These are phyloP conservation scores for Rutstroemia sp. DNA, from an alignment of 2,329 filamentous ascomycete genomes.

Conservation along the genomic window DNA sequence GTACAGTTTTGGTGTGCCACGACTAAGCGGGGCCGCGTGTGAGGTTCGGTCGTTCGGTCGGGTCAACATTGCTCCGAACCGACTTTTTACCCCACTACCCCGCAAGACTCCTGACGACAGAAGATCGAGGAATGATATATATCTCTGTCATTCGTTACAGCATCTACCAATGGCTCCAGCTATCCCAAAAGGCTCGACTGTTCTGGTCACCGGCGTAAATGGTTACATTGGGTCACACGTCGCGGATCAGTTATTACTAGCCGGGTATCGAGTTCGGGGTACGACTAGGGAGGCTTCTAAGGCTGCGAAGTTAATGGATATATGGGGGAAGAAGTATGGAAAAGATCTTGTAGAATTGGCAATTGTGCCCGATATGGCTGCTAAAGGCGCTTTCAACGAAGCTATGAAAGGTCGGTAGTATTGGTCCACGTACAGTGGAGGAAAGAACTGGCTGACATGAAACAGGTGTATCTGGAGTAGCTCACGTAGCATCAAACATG, in stretches of 20 bases:
- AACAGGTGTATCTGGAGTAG: slow-evolving; percentile 26
- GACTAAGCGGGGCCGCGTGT: too few relatives aligned
- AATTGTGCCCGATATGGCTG: slow-evolving; percentile 31
- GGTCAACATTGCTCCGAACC: too few relatives aligned
- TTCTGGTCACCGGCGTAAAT: slow-evolving; percentile 37
- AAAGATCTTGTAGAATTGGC: slow-evolving; percentile 30
- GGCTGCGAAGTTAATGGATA: slow-evolving; percentile 27
- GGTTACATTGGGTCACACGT: slow-evolving; percentile 36
- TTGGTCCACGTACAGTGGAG: not conserved
- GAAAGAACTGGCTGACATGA: not conserved
- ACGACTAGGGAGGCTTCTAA: slow-evolving; percentile 33
- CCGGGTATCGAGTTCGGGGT: slow-evolving; percentile 39
- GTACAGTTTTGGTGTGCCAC: too few relatives aligned
- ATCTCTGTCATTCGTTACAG: not conserved
- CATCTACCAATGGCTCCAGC: not conserved
- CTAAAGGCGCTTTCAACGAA: slow-evolving; percentile 21
- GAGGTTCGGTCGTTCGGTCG: too few relatives aligned
- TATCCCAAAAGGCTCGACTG: slow-evolving; percentile 26
- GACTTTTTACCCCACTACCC: too few relatives aligned
- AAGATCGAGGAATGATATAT: not conserved
- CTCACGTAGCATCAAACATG: slow-evolving; percentile 34
- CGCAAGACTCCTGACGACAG: too few relatives aligned
- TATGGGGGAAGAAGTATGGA: slow-evolving; percentile 31
- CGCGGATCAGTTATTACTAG: slow-evolving; percentile 32
- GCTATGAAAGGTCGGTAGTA: slow-evolving; percentile 20